Base-by-base conservation (phyloP, 1,284 basidiomycete genomes). In the Microbotryum scabiosae region DNA sequence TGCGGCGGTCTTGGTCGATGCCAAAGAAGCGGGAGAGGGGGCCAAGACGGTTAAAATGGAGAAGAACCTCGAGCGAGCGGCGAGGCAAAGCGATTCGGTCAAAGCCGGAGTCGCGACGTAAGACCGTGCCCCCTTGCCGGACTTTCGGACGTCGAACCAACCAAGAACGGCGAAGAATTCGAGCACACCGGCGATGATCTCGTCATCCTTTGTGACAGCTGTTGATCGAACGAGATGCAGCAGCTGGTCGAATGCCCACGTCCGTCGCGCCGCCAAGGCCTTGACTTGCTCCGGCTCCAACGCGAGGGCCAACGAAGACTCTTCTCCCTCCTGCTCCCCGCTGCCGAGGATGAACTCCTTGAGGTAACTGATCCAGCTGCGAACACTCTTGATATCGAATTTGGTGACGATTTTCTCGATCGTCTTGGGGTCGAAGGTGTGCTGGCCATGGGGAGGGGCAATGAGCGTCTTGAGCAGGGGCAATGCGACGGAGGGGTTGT, bases 191-290 rank as follows among this genome's bases (percentile, higher is more conserved):
- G 82, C 77, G 23, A 94, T 78, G 84, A 88, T 90, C 51, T 79
- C 79, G 72, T 94, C 90, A 57, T 82, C 80, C 73, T 89, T 92
- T 9, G 88, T 88, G 46, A 97, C 60, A 3, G 23, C 41, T 0
- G 57, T 61, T 23, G 59, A 54, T 41, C 58, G 60, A 23, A 47
- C 65, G 23, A 67, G 61, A n/a, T 64, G 63, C 12, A 84, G 78
- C 28, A 97, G 78, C 76, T 97, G 94, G 61, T 97, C 91, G 51
- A 89, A 81, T 25, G 90, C 84, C 92, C 93, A 97, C 47, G 76
- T 77, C 56, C 89, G 78, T 41, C 73, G 60, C 20, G 75, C 73
- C 52, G 76, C 72, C 21, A 75, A 9, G 7, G 50, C 26, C 57
- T 69, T 68, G 43, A 63, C 60, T 54, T 55, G 51, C 46, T 61